A percentile compares a stretch with the other conserved stretches of the same genome.
Evolutionary conservation across 2,329 filamentous ascomycete genomes (phyloP).

Genomic region (Thielaviopsis musarum): DNA sequence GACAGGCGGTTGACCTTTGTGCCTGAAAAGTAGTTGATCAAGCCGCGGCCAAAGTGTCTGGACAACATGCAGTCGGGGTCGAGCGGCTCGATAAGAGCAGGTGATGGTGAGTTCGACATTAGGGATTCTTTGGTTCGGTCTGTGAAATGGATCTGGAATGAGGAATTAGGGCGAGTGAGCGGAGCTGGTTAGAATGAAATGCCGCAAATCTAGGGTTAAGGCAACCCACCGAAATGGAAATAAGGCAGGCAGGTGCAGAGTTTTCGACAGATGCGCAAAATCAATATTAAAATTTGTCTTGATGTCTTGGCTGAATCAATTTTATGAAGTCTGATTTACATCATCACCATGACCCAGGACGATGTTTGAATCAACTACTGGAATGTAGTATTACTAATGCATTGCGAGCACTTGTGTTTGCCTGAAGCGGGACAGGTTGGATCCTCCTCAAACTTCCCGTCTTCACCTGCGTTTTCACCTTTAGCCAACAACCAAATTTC

Average conservation of each 20-base stretch:
- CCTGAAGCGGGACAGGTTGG: too few relatives aligned
- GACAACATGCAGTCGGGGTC: conserved; percentile 47
- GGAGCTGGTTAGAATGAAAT: background rate
- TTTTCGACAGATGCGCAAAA: background rate
- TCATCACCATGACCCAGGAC: too few relatives aligned
- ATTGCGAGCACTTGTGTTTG: too few relatives aligned
- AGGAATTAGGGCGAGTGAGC: background rate
- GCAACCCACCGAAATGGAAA: too few relatives aligned
- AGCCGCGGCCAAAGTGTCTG: conserved; percentile 61
- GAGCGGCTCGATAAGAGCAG: conserved; percentile 18
- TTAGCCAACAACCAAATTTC: background rate
- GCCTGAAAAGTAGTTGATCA: conserved; percentile 72
- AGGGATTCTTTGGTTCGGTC: background rate
- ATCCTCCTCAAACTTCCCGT: background rate
- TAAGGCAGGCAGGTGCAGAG: background rate
- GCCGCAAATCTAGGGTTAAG: background rate
- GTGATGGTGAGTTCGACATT: conserved; percentile 3
- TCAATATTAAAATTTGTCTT: background rate
- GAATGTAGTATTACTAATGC: too few relatives aligned
- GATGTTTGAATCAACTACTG: too few relatives aligned
- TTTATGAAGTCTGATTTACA: too few relatives aligned
- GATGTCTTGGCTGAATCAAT: too few relatives aligned
- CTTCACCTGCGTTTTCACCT: background rate
- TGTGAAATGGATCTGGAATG: background rate
- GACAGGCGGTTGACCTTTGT: conserved; percentile 63